Conservation (phyloP, 805 yeast genomes). For the Candida dendrica region DNA sequence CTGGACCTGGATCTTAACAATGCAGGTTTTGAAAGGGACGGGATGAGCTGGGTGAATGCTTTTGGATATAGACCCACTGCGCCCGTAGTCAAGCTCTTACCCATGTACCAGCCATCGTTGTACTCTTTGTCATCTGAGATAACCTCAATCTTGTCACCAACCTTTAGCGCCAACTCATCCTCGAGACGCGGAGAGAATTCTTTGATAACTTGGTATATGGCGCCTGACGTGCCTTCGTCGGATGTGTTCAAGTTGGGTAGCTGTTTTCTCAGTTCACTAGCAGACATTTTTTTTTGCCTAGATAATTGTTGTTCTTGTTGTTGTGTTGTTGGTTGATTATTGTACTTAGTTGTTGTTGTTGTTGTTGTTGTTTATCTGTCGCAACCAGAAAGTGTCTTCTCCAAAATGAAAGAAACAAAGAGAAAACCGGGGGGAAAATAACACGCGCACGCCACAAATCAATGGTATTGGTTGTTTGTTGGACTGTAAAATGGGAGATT, state of each 20-base stretch:
- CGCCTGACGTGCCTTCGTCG: constrained; percentile 19
- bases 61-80: constrained; percentile 88
- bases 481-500: too few relatives aligned
- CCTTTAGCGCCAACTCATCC: constrained; percentile 74
- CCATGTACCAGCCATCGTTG: constrained; percentile 97
- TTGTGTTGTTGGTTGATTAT: too few relatives aligned
- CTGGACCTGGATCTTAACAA: constrained; percentile 56
- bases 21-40: constrained; percentile 30
- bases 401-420: too few relatives aligned
- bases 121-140: constrained; percentile 90
- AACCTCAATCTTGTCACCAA: constrained; percentile 84
- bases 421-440: too few relatives aligned
- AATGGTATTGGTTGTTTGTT: too few relatives aligned
- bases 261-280: constrained; percentile 2
- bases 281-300: constrained; percentile 4
- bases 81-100: constrained; percentile 64
- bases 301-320: too few relatives aligned
- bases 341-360: too few relatives aligned
- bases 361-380: too few relatives aligned
- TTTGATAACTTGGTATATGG: constrained; percentile 59
- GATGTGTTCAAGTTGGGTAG: constrained; percentile 8
- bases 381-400: too few relatives aligned
- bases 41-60: constrained; percentile 63
- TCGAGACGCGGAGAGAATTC: constrained; percentile 83
- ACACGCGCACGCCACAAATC: too few relatives aligned